Evolutionary conservation across 257 asterid genomes (phyloP), one percentile per base, ranked within the genome.

Genomic region (Capsicum pubescens): DNA sequence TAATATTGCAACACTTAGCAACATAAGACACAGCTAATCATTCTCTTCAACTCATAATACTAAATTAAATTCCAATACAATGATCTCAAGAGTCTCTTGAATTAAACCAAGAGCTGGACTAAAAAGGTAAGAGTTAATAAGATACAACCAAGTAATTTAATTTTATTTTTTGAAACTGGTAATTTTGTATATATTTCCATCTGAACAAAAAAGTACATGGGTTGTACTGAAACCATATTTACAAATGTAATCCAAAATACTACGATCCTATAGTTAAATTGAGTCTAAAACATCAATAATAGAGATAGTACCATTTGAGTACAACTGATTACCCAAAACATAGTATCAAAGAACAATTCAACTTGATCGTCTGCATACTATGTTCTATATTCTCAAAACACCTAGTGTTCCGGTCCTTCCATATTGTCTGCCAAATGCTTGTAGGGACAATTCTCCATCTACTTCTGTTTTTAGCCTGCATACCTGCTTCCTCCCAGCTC

Each of bases 1-100:
- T 54, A 52, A 21, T 50, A 76, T 76, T 76, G 63, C 64, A 76
- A 76, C 42, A 76, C 26, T 54, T 52, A 8, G 48, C 64, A 76
- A 54, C 63, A 54, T 19, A 52, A 76, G 59, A 76, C 26, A 21
- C 81, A 76, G 12, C 42, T 72, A 54, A 46, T 48, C 56, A 48
- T 72, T 19, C 44, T 48, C 48, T 26, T 76, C 63, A 26, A 52
- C 9, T 52, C 48, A 26, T 69, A 52, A 72, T 19, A 52, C 63
- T 19, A 74, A 76, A 76, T 6, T 8, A 26, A 76, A 26, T 26
- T 76, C 61, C 48, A 76, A 52, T 3, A 52, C 8, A 76, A 76
- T 26, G 63, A 54, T 12, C 60, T 72, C 60, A 48, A 48, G 42
- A 19, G n/a, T 46, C 12, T 1, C 80, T 44, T 19, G 80, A 72